phyloP scores from a whole-genome alignment of 1,139 yeast species.

The Scheffersomyces quercinus region DNA sequence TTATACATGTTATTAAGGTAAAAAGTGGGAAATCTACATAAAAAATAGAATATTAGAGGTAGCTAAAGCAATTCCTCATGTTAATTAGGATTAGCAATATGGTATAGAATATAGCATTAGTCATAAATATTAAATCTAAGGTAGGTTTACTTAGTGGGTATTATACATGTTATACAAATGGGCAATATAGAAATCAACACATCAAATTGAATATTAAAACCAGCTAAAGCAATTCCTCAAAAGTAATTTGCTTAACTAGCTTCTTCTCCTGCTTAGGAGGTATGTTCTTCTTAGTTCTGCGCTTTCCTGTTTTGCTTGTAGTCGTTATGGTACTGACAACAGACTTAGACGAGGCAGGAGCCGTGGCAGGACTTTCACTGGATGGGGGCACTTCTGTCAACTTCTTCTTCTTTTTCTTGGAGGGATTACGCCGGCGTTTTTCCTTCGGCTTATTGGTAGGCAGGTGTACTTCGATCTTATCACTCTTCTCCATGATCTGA shows the following conservation, averaged over 20 bases:
- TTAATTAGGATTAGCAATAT: too few species aligned
- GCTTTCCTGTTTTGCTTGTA: slow-evolving; percentile 1
- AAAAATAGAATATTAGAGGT: too few species aligned
- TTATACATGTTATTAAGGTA: too few species aligned
- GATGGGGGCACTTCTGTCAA: not conserved
- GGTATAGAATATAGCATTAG: too few species aligned
- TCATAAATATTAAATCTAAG: too few species aligned
- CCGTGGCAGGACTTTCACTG: too few species aligned
- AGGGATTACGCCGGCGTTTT: not conserved
- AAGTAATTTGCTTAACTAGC: slow-evolving; percentile 17
- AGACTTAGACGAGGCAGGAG: not conserved
- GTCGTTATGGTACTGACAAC: not conserved
- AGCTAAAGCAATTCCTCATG: too few species aligned
- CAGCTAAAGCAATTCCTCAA: slow-evolving; percentile 16
- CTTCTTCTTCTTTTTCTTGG: slow-evolving; percentile 1
- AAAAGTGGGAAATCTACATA: too few species aligned
- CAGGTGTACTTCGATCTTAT: slow-evolving; percentile 8
- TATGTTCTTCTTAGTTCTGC: slow-evolving; percentile 1
- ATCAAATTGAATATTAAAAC: too few species aligned
- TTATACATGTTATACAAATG: too few species aligned
- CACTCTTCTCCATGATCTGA: slow-evolving; percentile 22
- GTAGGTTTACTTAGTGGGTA: too few species aligned
- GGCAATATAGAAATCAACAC: too few species aligned
- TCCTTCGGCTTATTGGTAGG: not conserved
- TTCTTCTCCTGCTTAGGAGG: slow-evolving; percentile 9